A percentile compares a stretch with the other conserved stretches of the same genome.
Conservation (phyloP, 1,284 basidiomycete species). For the Naganishia cerealis region DNA sequence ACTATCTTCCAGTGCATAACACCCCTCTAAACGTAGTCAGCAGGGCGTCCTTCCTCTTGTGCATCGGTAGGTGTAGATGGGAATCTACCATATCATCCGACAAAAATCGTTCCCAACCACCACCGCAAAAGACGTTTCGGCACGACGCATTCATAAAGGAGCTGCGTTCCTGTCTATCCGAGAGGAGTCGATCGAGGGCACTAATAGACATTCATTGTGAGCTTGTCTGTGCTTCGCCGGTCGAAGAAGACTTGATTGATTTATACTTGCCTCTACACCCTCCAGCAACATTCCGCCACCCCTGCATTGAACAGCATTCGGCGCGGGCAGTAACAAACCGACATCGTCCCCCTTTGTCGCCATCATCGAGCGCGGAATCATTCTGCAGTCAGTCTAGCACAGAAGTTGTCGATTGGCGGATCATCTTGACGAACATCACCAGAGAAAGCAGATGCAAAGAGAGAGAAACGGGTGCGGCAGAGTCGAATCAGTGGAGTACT, state of each 20-base stretch:
- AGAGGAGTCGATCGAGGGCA: slow-evolving; percentile 6
- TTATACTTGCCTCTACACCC: not conserved
- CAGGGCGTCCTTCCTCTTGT: no score
- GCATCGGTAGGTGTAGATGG: no score
- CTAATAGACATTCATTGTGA: not conserved
- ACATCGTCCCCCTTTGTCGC: slow-evolving; percentile 19
- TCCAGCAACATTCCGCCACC: not conserved
- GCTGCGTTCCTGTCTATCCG: slow-evolving; percentile 7
- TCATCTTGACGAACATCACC: not conserved
- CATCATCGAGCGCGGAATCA: slow-evolving; percentile 1
- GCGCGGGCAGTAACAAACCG: not conserved
- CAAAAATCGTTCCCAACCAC: no score
- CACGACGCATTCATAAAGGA: not conserved
- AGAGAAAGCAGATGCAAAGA: not conserved
- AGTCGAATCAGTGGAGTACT: not conserved
- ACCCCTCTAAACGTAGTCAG: no score
- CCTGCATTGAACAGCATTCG: not conserved
- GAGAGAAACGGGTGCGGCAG: not conserved
- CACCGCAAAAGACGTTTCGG: not conserved
- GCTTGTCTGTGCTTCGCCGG: not conserved
- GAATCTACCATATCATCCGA: no score
- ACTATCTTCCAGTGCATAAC: no score
- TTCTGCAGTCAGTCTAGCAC: not conserved
- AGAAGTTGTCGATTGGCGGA: not conserved
- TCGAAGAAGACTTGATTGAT: not conserved